Evolutionary conservation across 1,284 basidiomycete genomes (phyloP), one percentile per base, ranked within the genome.

Genomic region (Melampsora larici-populina): DNA sequence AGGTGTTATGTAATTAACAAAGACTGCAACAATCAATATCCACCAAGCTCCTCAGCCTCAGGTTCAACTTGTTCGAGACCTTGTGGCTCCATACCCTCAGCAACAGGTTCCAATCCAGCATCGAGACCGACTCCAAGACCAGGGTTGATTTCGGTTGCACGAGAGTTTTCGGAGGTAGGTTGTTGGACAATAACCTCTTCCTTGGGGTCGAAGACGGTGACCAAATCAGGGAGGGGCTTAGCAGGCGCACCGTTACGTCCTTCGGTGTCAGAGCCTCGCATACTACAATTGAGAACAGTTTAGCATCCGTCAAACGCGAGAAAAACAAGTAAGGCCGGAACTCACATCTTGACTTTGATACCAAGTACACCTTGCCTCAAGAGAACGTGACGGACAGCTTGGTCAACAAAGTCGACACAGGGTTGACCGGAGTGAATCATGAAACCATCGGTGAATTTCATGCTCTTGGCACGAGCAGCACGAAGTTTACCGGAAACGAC

Each of bases 351-450:
- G 85, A 99, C 97, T 87, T 99, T 99, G 89, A 99, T 98, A 85
- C 97, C 97, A 81, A 99, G 90, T 79, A 99, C 97, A 91, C 97
- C 97, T 86, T 99, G 97, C 84, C 94, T 92, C 83, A 99, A 90
- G 83, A 99, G 89, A 82, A 99, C 97, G 88, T 99, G 97, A 82
- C 97, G 90, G 83, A 98, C 95, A 80, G 97, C 97, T 84, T 94
- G 90, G 88, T 99, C 96, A 80, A 99, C 94, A 83, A 96, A 99
- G 86, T 99, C 97, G 80, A 90, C 88, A 78, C 90, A 91, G 82
- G 97, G 97, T 87, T 99, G 96, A 89, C 97, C 97, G 81, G 97
- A 98, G 90, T 99, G 97, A 86, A 99, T 96, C 94, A 99, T 98
- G 91, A 97, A 98, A 73, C 97, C 97, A 84, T 99, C 97, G 85